Evolutionary conservation across 2,329 filamentous ascomycete species (phyloP).

Genomic region (Pseudopithomyces maydicus): DNA sequence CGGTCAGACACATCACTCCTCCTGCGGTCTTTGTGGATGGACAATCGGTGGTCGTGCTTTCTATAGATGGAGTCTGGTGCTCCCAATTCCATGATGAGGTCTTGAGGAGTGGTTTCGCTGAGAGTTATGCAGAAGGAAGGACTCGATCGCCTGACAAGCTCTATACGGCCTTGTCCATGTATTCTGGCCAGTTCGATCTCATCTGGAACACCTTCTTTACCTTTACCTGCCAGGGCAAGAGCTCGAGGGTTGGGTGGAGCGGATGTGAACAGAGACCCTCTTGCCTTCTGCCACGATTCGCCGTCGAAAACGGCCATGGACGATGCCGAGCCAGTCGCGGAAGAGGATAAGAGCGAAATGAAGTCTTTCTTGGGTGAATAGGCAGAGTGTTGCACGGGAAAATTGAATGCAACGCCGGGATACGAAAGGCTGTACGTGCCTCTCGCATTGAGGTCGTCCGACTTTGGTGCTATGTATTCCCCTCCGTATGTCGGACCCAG

Average conservation of each 20-base stretch:
- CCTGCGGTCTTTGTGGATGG: conserved; percentile 68
- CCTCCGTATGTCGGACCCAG: conserved; percentile 93
- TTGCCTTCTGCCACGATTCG: conserved; percentile 85
- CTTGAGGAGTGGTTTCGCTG: conserved; percentile 88
- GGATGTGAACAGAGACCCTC: conserved; percentile 76
- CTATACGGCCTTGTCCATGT: conserved; percentile 76
- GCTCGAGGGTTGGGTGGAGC: conserved; percentile 75
- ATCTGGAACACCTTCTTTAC: conserved; percentile 80
- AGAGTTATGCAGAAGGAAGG: conserved; percentile 73
- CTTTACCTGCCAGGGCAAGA: conserved; percentile 69
- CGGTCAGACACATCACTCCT: conserved; percentile 43
- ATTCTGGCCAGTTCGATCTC: conserved; percentile 83
- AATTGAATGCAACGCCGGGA: conserved; percentile 91
- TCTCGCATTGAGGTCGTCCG: conserved; percentile 55
- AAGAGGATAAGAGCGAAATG: conserved; percentile 81
- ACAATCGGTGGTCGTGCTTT: conserved; percentile 86
- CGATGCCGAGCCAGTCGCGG: conserved; percentile 74
- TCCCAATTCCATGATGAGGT: conserved; percentile 86
- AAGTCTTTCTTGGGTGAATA: conserved; percentile 82
- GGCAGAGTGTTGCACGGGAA: conserved; percentile 73
- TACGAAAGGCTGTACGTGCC: conserved; percentile 93
- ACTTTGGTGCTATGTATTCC: conserved; percentile 77
- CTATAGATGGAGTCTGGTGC: conserved; percentile 93
- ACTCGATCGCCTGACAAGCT: conserved; percentile 74
- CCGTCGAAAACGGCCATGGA: conserved; percentile 93